Evolutionary conservation across 2,329 filamentous ascomycete species (phyloP).

Genomic region (Clathrospora elynae): DNA sequence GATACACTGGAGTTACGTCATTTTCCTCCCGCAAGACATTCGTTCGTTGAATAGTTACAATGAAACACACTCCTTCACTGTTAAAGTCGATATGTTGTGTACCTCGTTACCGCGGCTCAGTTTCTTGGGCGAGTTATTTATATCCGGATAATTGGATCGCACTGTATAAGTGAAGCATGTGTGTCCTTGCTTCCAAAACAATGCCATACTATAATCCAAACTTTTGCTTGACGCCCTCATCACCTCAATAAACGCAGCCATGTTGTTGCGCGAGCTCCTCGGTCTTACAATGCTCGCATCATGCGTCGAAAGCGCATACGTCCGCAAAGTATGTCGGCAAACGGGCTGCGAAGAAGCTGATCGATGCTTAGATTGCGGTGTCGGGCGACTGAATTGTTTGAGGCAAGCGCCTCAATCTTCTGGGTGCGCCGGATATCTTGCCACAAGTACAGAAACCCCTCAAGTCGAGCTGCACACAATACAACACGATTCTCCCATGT

Average conservation of each 20-base stretch:
- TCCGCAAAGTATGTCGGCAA: constrained; percentile 7
- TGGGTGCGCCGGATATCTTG: constrained; percentile 6
- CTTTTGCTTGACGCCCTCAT: neutral
- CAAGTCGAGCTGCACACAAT: too few species aligned
- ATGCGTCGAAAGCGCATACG: constrained; percentile 1
- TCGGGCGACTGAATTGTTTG: constrained; percentile 8
- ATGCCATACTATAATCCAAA: neutral
- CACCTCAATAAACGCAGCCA: neutral
- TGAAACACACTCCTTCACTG: neutral
- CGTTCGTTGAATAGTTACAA: neutral
- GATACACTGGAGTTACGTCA: neutral
- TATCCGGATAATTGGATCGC: constrained; percentile 8
- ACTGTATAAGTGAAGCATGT: constrained; percentile 8
- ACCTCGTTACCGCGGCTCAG: too few species aligned
- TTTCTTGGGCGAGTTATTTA: constrained; percentile 1
- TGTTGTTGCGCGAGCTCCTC: constrained; percentile 1
- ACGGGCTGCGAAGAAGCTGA: constrained; percentile 4
- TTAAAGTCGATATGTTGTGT: neutral
- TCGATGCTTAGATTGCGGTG: constrained; percentile 8
- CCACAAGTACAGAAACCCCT: too few species aligned
- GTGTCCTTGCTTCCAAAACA: constrained; percentile 1
- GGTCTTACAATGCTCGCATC: neutral
- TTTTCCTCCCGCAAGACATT: neutral
- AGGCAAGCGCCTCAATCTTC: constrained; percentile 5
- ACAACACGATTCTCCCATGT: too few species aligned